These are phyloP conservation scores for Aphanomyces euteiches DNA, from an alignment of 352 stramenopile genomes.

Conservation along the genomic window DNA sequence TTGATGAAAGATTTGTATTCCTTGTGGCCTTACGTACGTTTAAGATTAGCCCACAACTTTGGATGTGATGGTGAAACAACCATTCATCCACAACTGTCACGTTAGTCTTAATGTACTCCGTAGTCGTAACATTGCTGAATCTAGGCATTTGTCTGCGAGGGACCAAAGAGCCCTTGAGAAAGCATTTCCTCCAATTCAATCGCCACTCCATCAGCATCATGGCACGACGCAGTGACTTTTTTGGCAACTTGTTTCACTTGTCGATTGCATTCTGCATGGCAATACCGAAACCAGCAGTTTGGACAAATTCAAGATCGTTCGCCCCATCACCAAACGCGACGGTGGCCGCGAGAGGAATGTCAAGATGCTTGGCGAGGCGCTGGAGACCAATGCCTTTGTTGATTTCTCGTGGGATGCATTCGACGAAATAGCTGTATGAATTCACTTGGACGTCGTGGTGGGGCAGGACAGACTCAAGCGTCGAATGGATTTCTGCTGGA, in stretches of 20 bases:
- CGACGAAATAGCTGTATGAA: constrained; percentile 26
- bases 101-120: too few relatives aligned
- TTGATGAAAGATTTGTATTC: too few relatives aligned
- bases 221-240: constrained; percentile 39
- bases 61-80: too few relatives aligned
- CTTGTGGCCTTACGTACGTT: too few relatives aligned
- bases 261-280: constrained; percentile 59
- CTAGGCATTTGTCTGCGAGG: neutral
- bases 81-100: too few relatives aligned
- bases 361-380: constrained; percentile 41
- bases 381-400: constrained; percentile 52
- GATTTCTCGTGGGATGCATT: constrained; percentile 31
- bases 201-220: constrained; percentile 43
- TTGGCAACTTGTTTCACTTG: constrained; percentile 42
- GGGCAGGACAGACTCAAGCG: neutral
- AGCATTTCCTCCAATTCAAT: constrained; percentile 27
- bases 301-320: constrained; percentile 66
- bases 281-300: constrained; percentile 46
- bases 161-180: neutral
- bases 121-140: neutral
- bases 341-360: constrained; percentile 38
- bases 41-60: too few relatives aligned
- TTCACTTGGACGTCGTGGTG: constrained; percentile 19
- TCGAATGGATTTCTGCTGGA: constrained; percentile 17
- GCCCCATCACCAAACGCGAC: constrained; percentile 68